Base-by-base conservation (phyloP, 192 early-diverging fungal genomes). In the Coemansia furcata region DNA sequence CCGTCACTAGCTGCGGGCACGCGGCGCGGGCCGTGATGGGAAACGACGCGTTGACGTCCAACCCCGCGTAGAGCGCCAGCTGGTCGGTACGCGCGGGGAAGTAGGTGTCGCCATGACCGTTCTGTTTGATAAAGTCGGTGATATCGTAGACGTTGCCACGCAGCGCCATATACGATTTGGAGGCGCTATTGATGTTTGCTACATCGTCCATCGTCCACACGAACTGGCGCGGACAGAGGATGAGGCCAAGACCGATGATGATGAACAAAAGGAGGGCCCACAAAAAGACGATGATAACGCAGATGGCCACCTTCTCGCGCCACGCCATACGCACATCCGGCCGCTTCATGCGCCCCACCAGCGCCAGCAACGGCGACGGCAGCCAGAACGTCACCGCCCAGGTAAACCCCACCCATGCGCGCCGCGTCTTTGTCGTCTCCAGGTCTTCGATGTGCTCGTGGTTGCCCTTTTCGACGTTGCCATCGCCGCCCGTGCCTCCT, bases 311-410 rank as follows among this genome's bases (percentile, higher is more conserved):
- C 77, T 98, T 98, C 78, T 98, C 96, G 43, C 96, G 84, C 94
- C 94, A 98, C 19, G 96, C 96, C 94, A 96, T 95, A 29, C 87
- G 92, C 54, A 98, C 88, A 72, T 98, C 94, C 29, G 91, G 87
- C 32, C 94, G 88, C 75, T 90, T 94, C 93, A 98, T 94, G 36
- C 89, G 83, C 1, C 78, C 78, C 52, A 66, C 40, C 39, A 57
- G 6, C 17, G 32, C 17, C 15, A 81, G 66, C 36, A 81, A 26
- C 33, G 73, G 69, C 38, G 73, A 60, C 6, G 78, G 78, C 43
- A 81, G 42, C 76, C 76, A 78, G 19, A 65, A 78, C 10, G 72
- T 78, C 30, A 58, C 63, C 37, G 38, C 40, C 76, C 69, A 72
- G 4, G 76, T 72, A 30, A 73, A 71, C 10, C 37, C 44, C 55